Evolutionary conservation across 164 flowering plant species (phyloP).

Genomic region (Berberis thunbergii): DNA sequence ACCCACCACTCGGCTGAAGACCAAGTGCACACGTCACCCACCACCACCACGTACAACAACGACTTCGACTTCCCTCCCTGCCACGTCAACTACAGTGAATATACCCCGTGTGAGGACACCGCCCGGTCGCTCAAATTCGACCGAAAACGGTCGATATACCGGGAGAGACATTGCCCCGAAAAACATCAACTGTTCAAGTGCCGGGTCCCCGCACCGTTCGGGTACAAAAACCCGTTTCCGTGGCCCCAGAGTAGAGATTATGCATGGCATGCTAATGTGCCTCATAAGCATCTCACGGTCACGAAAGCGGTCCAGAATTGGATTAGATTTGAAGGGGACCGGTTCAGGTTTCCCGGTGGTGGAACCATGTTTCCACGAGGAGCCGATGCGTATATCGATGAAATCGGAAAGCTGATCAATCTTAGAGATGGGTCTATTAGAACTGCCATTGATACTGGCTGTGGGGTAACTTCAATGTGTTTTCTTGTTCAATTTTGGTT

Average conservation of each 20-base stretch:
- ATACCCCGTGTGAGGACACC: slow-evolving; percentile 84
- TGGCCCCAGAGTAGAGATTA: slow-evolving; percentile 82
- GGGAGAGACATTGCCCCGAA: slow-evolving; percentile 89
- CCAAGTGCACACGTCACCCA: slow-evolving; percentile 8
- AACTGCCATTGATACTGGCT: slow-evolving; percentile 96
- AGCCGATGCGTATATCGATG: slow-evolving; percentile 77
- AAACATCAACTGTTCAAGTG: slow-evolving; percentile 33
- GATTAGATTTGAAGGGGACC: slow-evolving; percentile 58
- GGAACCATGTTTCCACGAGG: slow-evolving; percentile 95
- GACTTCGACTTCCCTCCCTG: slow-evolving; percentile 37
- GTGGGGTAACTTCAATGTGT: slow-evolving; percentile 60
- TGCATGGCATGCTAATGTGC: slow-evolving; percentile 87
- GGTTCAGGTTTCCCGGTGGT: slow-evolving; percentile 90
- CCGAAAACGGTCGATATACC: slow-evolving; percentile 43
- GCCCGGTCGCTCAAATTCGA: slow-evolving; percentile 51
- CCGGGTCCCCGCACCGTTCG: slow-evolving; percentile 70
- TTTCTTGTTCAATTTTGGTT: too few relatives aligned
- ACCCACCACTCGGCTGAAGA: slow-evolving; percentile 36
- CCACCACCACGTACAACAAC: slow-evolving; percentile 12
- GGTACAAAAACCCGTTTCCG: slow-evolving; percentile 55
- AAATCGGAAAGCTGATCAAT: slow-evolving; percentile 63
- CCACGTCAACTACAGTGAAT: slow-evolving; percentile 39
- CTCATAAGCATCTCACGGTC: slow-evolving; percentile 65
- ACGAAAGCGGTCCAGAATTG: slow-evolving; percentile 90
- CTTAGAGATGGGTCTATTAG: slow-evolving; percentile 63